These are phyloP conservation scores for Ascosphaera apis DNA, from an alignment of 2,329 filamentous ascomycete genomes.

Conservation along the genomic window DNA sequence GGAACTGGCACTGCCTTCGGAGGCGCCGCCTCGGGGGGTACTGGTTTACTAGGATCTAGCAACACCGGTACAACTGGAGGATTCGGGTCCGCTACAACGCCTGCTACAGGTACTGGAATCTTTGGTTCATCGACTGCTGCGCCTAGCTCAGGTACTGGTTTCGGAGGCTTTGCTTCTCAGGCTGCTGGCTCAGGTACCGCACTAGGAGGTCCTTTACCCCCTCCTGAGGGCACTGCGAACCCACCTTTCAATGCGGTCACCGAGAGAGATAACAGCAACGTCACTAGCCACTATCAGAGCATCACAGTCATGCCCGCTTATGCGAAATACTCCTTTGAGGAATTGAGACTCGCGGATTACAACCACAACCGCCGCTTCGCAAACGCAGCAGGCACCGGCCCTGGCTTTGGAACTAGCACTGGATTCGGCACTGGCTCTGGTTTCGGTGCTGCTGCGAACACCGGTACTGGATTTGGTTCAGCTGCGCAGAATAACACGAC, in stretches of 20 bases:
- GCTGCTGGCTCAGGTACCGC: slow-evolving; percentile 20
- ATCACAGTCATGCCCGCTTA: slow-evolving; percentile 26
- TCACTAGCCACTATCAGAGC: slow-evolving; percentile 25
- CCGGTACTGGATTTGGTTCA: slow-evolving; percentile 20
- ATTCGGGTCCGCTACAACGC: slow-evolving; percentile 7
- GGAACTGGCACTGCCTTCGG: slow-evolving; percentile 3
- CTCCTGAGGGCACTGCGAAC: slow-evolving; percentile 22
- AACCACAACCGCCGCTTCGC: slow-evolving; percentile 64
- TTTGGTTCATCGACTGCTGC: slow-evolving; percentile 6
- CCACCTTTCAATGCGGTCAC: slow-evolving; percentile 22
- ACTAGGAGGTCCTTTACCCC: slow-evolving; percentile 16
- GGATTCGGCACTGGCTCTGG: slow-evolving; percentile 23
- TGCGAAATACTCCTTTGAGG: slow-evolving; percentile 71
- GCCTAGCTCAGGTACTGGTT: slow-evolving; percentile 9
- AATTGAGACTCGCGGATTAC: slow-evolving; percentile 68
- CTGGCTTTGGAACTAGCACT: slow-evolving; percentile 53
- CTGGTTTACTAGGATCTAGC: slow-evolving; percentile 9
- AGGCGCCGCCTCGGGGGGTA: slow-evolving; percentile 2
- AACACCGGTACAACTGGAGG: slow-evolving; percentile 5
- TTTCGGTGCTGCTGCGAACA: slow-evolving; percentile 20
- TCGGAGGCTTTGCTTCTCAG: slow-evolving; percentile 9
- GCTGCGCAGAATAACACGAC: slow-evolving; percentile 12
- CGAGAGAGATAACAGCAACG: slow-evolving; percentile 21
- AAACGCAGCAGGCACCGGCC: slow-evolving; percentile 55
- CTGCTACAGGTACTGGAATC: slow-evolving; percentile 4